Evolutionary conservation across 2,329 filamentous ascomycete genomes (phyloP).

Genomic region (Fusarium nanum): DNA sequence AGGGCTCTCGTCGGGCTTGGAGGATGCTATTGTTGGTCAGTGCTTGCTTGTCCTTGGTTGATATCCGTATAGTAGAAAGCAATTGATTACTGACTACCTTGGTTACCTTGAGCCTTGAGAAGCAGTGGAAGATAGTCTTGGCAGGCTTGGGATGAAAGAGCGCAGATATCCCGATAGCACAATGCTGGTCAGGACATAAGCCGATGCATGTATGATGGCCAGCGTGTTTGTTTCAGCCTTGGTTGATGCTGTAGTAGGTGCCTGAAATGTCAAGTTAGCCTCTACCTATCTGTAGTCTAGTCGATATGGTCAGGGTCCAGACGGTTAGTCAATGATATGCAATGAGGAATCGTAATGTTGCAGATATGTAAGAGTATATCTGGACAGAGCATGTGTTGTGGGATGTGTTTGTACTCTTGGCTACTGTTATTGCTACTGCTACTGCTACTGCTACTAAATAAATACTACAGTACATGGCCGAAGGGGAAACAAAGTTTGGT

Average conservation of each 20-base stretch:
- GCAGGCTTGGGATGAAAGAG: background rate
- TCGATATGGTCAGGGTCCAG: background rate
- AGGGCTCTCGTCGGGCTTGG: conserved; percentile 16
- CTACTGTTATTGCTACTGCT: too few relatives aligned
- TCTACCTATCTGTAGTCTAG: background rate
- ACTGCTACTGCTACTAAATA: background rate
- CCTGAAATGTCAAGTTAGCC: conserved; percentile 16
- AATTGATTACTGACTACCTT: background rate
- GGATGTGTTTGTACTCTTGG: background rate
- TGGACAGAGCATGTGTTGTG: background rate
- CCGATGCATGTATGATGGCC: conserved; percentile 7
- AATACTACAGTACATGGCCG: background rate
- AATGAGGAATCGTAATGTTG: background rate
- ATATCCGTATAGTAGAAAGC: background rate
- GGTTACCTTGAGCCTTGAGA: background rate
- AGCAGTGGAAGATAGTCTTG: background rate
- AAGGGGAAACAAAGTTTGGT: conserved; percentile 1
- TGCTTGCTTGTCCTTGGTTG: background rate
- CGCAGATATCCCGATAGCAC: background rate
- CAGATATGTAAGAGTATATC: background rate
- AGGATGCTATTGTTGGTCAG: conserved; percentile 24
- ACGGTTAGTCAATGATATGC: conserved; percentile 1
- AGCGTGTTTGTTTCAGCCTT: conserved; percentile 28
- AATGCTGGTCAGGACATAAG: background rate
- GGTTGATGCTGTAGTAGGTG: conserved; percentile 18